Percentiles rank a stretch among this genome's conserved stretches.
Conservation (phyloP, 345 rosid species). For the Draba incana region DNA sequence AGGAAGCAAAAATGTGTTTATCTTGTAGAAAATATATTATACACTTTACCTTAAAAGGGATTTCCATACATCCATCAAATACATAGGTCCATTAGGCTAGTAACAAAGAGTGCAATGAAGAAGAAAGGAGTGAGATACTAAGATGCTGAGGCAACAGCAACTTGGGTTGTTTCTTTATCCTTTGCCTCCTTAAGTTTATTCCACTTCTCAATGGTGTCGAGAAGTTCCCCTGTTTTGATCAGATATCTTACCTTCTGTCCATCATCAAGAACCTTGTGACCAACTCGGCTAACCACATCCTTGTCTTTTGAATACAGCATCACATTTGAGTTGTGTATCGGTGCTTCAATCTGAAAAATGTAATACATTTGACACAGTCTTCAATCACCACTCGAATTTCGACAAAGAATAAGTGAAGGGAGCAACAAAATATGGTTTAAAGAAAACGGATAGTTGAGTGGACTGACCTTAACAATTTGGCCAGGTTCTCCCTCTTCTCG, state of each 20-base stretch:
- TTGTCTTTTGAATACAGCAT: constrained; percentile 89
- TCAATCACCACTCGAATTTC: constrained; percentile 21
- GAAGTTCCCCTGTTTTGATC: constrained; percentile 83
- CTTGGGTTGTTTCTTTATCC: constrained; percentile 58
- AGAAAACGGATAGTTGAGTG: too few species aligned
- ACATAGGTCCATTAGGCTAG: not conserved
- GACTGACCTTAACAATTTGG: constrained; percentile 85
- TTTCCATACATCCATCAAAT: constrained; percentile 25
- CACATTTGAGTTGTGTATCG: constrained; percentile 93
- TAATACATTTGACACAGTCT: constrained; percentile 21
- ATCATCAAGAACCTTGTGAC: constrained; percentile 73
- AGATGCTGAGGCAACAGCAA: constrained; percentile 43
- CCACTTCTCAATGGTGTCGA: constrained; percentile 77
- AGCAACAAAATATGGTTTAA: not conserved
- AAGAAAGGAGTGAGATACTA: constrained; percentile 23
- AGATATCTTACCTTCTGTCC: constrained; percentile 75
- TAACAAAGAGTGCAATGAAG: constrained; percentile 1
- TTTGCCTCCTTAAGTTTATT: constrained; percentile 70
- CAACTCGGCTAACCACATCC: constrained; percentile 75
- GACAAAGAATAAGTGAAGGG: too few species aligned
- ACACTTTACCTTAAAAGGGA: constrained; percentile 8
- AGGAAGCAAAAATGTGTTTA: not conserved
- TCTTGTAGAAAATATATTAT: not conserved
- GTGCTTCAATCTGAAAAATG: constrained; percentile 81
- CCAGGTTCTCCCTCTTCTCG: constrained; percentile 84